Conservation (phyloP, 192 early-diverging fungal species). For the Umbelopsis vinacea region DNA sequence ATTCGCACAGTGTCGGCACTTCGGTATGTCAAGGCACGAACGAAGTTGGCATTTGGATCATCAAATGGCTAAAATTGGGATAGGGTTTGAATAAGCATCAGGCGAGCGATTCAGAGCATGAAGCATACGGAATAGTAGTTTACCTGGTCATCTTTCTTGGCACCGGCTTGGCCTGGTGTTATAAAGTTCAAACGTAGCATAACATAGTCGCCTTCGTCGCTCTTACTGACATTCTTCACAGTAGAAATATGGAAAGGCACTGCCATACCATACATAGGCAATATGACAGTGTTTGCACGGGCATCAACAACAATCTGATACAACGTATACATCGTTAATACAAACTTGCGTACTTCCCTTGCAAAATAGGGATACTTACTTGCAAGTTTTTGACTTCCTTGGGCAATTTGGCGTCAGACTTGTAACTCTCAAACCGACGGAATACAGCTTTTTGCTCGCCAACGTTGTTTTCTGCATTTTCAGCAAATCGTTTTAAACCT, state of each 20-base stretch:
- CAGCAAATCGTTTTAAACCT: conserved; percentile 80
- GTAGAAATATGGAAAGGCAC: conserved; percentile 99
- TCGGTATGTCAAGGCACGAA: conserved; percentile 91
- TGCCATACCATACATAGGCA: conserved; percentile 94
- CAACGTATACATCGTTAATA: conserved; percentile 8
- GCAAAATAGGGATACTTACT: conserved; percentile 40
- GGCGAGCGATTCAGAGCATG: background rate
- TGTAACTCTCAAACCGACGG: conserved; percentile 95
- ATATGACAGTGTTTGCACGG: conserved; percentile 83
- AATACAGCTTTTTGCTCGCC: conserved; percentile 75
- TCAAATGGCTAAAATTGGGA: conserved; percentile 72
- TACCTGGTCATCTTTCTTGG: conserved; percentile 86
- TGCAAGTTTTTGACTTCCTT: conserved; percentile 73
- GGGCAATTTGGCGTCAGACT: conserved; percentile 86
- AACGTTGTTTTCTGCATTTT: conserved; percentile 59
- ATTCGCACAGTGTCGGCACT: conserved; percentile 83
- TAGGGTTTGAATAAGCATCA: background rate
- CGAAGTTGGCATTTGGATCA: conserved; percentile 86
- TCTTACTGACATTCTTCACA: conserved; percentile 92
- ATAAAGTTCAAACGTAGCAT: conserved; percentile 95
- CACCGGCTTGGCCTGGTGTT: conserved; percentile 89
- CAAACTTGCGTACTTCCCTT: background rate
- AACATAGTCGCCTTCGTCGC: conserved; percentile 90
- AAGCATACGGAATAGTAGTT: conserved; percentile 4
- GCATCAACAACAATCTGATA: conserved; percentile 87